Evolutionary conservation across 768 basidiomycete species (phyloP).

Genomic region (Nidularia pulvinata): DNA sequence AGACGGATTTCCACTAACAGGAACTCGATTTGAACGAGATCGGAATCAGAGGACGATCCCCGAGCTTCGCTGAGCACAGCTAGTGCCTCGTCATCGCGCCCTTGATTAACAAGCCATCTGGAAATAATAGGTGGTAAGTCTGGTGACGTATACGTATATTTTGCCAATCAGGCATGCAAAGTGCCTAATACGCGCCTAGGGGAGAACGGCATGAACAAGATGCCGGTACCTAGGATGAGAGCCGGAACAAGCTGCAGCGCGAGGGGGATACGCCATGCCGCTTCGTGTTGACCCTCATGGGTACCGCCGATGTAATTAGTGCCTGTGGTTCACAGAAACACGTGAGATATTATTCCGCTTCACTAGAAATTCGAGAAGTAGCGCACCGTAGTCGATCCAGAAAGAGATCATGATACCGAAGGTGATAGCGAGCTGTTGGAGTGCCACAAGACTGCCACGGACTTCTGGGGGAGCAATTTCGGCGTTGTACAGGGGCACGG

Average conservation of each 20-base stretch:
- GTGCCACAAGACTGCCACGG: conserved; percentile 76
- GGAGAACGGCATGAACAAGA: conserved; percentile 79
- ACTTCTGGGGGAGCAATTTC: conserved; percentile 80
- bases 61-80: conserved; percentile 62
- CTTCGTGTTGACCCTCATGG: conserved; percentile 52
- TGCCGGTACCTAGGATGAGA: conserved; percentile 66
- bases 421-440: conserved; percentile 83
- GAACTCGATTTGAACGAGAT: conserved; percentile 74
- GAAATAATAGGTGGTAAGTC: neutral
- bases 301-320: conserved; percentile 77
- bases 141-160: neutral
- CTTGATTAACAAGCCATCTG: conserved; percentile 79
- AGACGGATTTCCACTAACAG: conserved; percentile 41
- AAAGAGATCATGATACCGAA: conserved; percentile 74
- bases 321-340: conserved; percentile 21
- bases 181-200: conserved; percentile 44
- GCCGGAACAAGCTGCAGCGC: conserved; percentile 78
- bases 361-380: neutral
- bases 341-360: conserved; percentile 41
- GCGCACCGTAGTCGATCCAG: conserved; percentile 49
- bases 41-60: conserved; percentile 49
- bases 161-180: neutral
- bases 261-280: conserved; percentile 78
- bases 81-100: conserved; percentile 75
- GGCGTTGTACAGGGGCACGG: conserved; percentile 79